Evolutionary conservation across 345 rosid species (phyloP).

Genomic region (Trapa bicornis): DNA sequence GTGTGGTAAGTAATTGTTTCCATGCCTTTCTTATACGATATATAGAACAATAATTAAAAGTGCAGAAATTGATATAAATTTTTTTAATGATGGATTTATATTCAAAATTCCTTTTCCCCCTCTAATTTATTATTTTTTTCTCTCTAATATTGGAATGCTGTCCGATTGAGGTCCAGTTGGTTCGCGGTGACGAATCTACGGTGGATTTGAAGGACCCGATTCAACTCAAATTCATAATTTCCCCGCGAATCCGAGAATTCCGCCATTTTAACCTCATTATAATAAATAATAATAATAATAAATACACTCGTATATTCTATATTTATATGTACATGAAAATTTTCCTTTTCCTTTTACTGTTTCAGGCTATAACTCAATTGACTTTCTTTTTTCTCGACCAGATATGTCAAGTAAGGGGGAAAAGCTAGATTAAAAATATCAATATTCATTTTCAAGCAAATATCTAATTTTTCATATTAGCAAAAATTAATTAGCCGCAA

Average conservation of each 20-base stretch:
- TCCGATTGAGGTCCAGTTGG: background rate
- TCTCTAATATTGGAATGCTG: background rate
- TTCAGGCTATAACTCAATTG: background rate
- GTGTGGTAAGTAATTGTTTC: no score
- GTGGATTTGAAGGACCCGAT: background rate
- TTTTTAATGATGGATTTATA: no score
- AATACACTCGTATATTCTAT: background rate
- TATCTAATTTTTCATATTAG: background rate
- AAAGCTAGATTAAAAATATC: background rate
- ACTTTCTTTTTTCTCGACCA: background rate
- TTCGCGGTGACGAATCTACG: background rate
- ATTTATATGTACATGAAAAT: background rate
- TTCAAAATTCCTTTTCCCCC: no score
- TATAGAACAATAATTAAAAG: no score
- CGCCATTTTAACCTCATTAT: background rate
- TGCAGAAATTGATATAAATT: no score
- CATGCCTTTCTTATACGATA: no score
- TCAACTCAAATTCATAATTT: conserved; percentile 5
- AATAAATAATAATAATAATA: background rate
- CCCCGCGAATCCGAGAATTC: conserved; percentile 6
- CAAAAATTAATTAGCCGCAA: background rate
- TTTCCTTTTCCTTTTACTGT: background rate
- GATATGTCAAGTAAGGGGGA: background rate
- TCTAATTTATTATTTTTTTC: no score
- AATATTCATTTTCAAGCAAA: background rate